Percentiles rank a stretch among this genome's conserved stretches.
These are phyloP conservation scores for Plasmodium cynomolgi DNA, from an alignment of 169 alveolate genomes.

Conservation along the genomic window DNA sequence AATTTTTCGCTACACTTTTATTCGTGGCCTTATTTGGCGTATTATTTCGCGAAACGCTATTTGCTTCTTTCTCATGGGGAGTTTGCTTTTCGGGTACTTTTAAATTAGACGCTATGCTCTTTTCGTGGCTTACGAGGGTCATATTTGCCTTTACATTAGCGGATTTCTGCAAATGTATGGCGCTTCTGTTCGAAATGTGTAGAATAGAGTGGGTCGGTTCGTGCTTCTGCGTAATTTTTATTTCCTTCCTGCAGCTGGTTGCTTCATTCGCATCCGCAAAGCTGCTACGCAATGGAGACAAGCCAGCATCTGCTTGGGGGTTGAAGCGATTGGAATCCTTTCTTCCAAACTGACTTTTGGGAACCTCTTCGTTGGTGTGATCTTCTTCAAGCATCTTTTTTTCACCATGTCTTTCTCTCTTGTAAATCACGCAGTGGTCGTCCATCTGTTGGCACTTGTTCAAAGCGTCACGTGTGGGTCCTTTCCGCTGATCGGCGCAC, in stretches of 20 bases:
- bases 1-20: conserved; percentile 3
- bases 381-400: background rate
- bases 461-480: background rate
- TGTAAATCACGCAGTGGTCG: conserved; percentile 9
- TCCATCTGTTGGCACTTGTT: background rate
- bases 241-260: conserved; percentile 3
- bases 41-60: background rate
- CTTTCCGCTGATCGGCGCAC: background rate
- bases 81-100: background rate
- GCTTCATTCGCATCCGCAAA: background rate
- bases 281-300: background rate
- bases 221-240: background rate
- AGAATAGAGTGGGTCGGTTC: background rate
- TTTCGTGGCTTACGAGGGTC: background rate
- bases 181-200: background rate
- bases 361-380: background rate
- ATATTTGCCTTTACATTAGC: background rate
- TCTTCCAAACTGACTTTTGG: background rate
- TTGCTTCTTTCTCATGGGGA: background rate
- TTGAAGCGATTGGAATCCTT: background rate
- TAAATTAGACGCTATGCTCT: background rate
- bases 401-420: conserved; percentile 19
- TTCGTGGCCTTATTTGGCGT: conserved; percentile 2
- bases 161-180: background rate
- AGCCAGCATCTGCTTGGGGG: background rate